Evolutionary conservation across 331 rosid genomes (phyloP).

Genomic region (Quercus lobata): DNA sequence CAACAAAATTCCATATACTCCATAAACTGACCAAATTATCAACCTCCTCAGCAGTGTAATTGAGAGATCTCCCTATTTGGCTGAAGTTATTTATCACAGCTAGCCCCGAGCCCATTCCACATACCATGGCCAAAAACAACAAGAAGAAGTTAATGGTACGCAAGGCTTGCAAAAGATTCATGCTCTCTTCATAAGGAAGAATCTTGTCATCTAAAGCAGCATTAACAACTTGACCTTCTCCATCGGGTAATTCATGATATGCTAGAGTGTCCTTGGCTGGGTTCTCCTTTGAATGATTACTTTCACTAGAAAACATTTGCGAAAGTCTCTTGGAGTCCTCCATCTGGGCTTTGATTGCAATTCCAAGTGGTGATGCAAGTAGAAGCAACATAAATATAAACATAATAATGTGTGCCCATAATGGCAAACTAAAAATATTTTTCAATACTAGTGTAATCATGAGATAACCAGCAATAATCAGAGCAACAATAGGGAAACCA

Average conservation of each 20-base stretch:
- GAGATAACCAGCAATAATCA: constrained; percentile 60
- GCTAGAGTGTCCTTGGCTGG: constrained; percentile 24
- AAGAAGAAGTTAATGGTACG: constrained; percentile 65
- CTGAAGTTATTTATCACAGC: constrained; percentile 86
- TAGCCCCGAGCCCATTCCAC: constrained; percentile 90
- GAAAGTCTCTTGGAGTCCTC: constrained; percentile 26
- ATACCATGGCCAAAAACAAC: constrained; percentile 67
- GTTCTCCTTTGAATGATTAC: constrained; percentile 17
- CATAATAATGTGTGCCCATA: constrained; percentile 39
- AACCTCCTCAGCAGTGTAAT: constrained; percentile 54
- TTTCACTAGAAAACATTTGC: constrained; percentile 12
- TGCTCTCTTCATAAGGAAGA: constrained; percentile 32
- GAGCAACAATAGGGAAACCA: constrained; percentile 47
- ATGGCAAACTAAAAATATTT: constrained; percentile 41
- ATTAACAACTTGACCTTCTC: constrained; percentile 21
- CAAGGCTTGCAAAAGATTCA: constrained; percentile 59
- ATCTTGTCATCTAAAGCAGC: constrained; percentile 12
- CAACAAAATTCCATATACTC: constrained; percentile 97
- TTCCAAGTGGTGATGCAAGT: constrained; percentile 55
- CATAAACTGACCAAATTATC: constrained; percentile 72
- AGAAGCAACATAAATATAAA: constrained; percentile 49
- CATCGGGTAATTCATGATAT: constrained; percentile 43
- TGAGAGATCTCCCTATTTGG: constrained; percentile 84
- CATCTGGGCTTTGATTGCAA: constrained; percentile 52
- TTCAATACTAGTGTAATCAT: constrained; percentile 53